Evolutionary conservation across 257 asterid species (phyloP).

Genomic region (Primulina eburnea): DNA sequence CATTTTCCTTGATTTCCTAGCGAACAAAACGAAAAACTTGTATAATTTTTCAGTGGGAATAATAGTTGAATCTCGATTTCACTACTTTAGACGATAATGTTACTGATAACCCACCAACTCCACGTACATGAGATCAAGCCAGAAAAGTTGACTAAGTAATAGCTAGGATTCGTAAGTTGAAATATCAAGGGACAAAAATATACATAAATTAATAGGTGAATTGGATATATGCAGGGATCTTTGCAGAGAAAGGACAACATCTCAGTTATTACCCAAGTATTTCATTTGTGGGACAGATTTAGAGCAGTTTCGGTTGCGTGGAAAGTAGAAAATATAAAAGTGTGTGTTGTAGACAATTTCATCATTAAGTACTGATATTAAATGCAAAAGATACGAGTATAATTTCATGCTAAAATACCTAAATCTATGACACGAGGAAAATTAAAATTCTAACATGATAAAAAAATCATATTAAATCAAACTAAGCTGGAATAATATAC

Average conservation of each 20-base stretch:
- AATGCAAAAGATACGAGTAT: neutral
- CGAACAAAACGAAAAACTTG: slow-evolving; percentile 10
- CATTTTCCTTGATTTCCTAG: slow-evolving; percentile 78
- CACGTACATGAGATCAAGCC: neutral
- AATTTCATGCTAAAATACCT: neutral
- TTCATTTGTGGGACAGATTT: neutral
- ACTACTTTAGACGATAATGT: slow-evolving; percentile 2
- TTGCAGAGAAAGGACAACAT: neutral
- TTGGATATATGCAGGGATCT: neutral
- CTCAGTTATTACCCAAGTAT: neutral
- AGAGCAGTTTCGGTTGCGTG: neutral
- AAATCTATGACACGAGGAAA: neutral
- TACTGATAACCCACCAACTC: neutral
- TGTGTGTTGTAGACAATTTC: neutral
- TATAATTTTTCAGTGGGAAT: slow-evolving; percentile 1
- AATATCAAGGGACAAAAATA: neutral
- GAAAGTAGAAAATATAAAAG: neutral
- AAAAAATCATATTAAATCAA: too few relatives aligned
- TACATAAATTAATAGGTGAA: neutral
- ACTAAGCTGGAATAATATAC: too few relatives aligned
- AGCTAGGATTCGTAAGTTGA: neutral
- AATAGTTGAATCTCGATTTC: neutral
- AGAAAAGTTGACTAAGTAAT: neutral
- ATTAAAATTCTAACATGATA: neutral
- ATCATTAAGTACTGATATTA: neutral